phyloP scores from a whole-genome alignment of 768 basidiomycete genomes.

The Termitomyces sp. region DNA sequence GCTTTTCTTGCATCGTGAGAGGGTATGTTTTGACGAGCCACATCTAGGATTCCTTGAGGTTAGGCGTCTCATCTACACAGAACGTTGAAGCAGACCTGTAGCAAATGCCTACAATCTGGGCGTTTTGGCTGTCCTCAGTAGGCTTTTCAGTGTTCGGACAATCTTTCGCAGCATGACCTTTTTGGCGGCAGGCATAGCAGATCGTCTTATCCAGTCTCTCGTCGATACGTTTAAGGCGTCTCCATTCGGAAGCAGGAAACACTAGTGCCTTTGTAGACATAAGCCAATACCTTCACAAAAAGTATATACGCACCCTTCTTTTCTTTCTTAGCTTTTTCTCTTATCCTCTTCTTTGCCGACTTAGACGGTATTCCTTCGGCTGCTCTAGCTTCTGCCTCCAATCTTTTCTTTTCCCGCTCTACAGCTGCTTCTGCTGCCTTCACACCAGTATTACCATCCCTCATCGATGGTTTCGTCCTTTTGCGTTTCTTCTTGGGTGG shows the following conservation, averaged over 20 bases:
- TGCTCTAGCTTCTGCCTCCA: constrained; percentile 9
- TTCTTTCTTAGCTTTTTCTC: constrained; percentile 22
- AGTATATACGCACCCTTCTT: constrained; percentile 23
- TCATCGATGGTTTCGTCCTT: constrained; percentile 42
- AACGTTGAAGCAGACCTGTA: constrained; percentile 49
- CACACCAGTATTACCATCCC: constrained; percentile 27
- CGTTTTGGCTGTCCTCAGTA: constrained; percentile 10
- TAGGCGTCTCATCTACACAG: neutral
- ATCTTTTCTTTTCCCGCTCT: constrained; percentile 10
- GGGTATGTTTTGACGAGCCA: constrained; percentile 70
- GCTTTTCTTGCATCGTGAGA: constrained; percentile 73
- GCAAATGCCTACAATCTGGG: constrained; percentile 49
- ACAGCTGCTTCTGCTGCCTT: constrained; percentile 20
- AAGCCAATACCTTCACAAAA: constrained; percentile 5
- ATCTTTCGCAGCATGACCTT: constrained; percentile 78
- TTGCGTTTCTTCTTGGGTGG: constrained; percentile 59
- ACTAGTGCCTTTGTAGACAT: neutral
- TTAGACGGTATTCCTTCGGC: constrained; percentile 19
- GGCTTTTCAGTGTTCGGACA: constrained; percentile 50
- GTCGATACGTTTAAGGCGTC: constrained; percentile 60
- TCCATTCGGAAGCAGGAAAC: constrained; percentile 39
- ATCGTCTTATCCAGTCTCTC: constrained; percentile 54
- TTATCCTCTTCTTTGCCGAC: constrained; percentile 27
- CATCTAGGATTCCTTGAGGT: constrained; percentile 40
- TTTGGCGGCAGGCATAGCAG: constrained; percentile 84